Base-by-base conservation (phyloP, 768 basidiomycete genomes). In the Neoboletus brunneissimus region DNA sequence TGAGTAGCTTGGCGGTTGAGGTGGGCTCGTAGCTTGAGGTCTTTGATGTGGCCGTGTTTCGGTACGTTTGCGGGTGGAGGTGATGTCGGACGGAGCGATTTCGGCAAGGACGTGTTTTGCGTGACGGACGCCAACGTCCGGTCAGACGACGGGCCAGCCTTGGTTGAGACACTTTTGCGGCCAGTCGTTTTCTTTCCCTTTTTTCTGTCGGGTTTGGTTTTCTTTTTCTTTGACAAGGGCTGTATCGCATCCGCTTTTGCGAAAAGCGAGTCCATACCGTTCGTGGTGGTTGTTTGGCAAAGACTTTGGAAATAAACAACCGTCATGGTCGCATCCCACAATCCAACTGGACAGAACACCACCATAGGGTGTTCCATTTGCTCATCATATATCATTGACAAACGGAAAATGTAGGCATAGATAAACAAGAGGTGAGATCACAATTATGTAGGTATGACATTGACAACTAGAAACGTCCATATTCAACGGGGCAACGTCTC, bases 1-100 rank as follows among this genome's bases (percentile, higher is more conserved):
- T 86, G 83, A 0, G 79, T 73, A 9, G 85, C 79, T 64, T 88
- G 82, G 3, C 83, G 77, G 29, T 79, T 79, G 1, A 95, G 75
- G 60, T 87, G 80, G 4, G 83, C 76, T n/a, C 89, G 81, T 2
- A 95, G 79, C 64, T 88, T 91, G 72, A 84, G 83, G 71, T 91
- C 87, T 6, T 79, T 77, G 23, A 94, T 84, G 61, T 89, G 85
- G 2, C 71, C 70, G 65, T 87, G 80, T 45, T 75, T 81, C 2
- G 75, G 74, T 2, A 78, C 70, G 57, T 77, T 75, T 45, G 78
- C 79, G 0, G 80, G 75, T 1, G 79, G 70, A 5, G 83, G 73
- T 4, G 75, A 73, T 0, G 75, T 74, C 11, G 81, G 72, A 51
- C 80, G 82, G 18, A 92, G 80, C 0, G 91, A 91, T 65, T 82